Base-by-base conservation (phyloP, 106 monocot species). In the Dactylorhiza incarnata region DNA sequence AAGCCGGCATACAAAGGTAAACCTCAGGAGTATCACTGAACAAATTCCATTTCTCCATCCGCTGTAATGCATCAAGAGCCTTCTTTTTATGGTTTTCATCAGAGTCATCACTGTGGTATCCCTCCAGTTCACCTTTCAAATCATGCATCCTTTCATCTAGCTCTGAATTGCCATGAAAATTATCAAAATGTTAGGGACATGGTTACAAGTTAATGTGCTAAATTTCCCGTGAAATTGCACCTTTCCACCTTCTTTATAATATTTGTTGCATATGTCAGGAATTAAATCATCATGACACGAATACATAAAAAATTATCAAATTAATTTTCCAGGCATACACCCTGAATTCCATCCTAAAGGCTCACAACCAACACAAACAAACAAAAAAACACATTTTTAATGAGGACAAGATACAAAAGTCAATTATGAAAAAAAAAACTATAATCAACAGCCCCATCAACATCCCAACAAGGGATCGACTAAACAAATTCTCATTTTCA, bases 101-200 rank as follows among this genome's bases (percentile, higher is more conserved):
- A 63, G 85, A 81, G 45, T 88, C 88, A 82, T 83, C 91, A 80
- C 80, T 73, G 9, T 91, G 81, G 72, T 83, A 97, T n/a, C 84
- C 85, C 78, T 97, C 85, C 67, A 97, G 81, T 77, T 97, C 96
- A 74, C 55, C 80, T 89, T 93, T 89, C 76, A 97, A 83, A 79
- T 97, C 96, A 79, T 75, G 83, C 96, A 97, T 97, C 76, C 96
- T 90, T 82, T 93, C 90, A 78, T 93, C 89, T 71, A 97, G 93
- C 78, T 97, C 96, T 97, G 76, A 75, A 58, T 51, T 71, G 29
- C 54, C 43, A 75, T 48, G 2, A 24, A 53, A 78, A 75, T 54
- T 49, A 76, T 56, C 50, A 79, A 20, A 7, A 61, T 70, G 12
- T 61, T 69, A 62, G 4, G 11, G 54, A 46, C 19, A 48, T 7